These are phyloP conservation scores for Metschnikowia cerradonensis DNA, from an alignment of 805 yeast species.

Conservation along the genomic window DNA sequence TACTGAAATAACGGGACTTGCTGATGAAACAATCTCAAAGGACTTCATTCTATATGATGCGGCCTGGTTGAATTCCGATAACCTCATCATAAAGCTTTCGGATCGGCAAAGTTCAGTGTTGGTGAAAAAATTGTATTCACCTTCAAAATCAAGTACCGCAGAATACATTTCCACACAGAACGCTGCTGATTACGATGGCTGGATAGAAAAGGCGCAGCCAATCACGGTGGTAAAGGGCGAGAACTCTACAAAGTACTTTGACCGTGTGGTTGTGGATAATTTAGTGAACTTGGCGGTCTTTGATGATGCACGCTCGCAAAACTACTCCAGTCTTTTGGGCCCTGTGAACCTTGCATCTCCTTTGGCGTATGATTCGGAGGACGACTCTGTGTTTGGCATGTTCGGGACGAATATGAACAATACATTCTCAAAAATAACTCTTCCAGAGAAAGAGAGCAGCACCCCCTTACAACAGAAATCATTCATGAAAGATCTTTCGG, in stretches of 20 bases:
- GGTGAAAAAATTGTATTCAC: constrained; percentile 15
- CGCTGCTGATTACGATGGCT: constrained; percentile 18
- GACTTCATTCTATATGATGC: constrained; percentile 22
- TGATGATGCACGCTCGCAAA: constrained; percentile 12
- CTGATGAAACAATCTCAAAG: constrained; percentile 8
- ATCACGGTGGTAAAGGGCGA: constrained; percentile 11
- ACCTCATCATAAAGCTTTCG: constrained; percentile 17
- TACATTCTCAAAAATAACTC: constrained; percentile 8
- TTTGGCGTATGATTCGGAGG: constrained; percentile 16
- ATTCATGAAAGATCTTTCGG: background rate
- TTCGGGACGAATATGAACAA: constrained; percentile 15
- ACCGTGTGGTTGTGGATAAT: constrained; percentile 20
- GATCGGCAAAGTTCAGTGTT: constrained; percentile 21
- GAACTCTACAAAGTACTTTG: constrained; percentile 16
- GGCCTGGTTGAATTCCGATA: constrained; percentile 17
- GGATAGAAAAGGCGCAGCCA: constrained; percentile 22
- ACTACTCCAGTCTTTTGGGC: constrained; percentile 18
- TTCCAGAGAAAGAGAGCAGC: background rate
- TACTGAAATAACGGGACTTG: constrained; percentile 13
- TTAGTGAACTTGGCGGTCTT: constrained; percentile 20
- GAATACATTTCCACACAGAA: constrained; percentile 6
- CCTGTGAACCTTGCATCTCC: constrained; percentile 13
- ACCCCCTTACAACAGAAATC: background rate
- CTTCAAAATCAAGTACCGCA: constrained; percentile 2
- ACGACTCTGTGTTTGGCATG: constrained; percentile 16